Evolutionary conservation across 2,329 filamentous ascomycete species (phyloP), one percentile per base, ranked within the genome.

Genomic region (Aspergillus vadensis): DNA sequence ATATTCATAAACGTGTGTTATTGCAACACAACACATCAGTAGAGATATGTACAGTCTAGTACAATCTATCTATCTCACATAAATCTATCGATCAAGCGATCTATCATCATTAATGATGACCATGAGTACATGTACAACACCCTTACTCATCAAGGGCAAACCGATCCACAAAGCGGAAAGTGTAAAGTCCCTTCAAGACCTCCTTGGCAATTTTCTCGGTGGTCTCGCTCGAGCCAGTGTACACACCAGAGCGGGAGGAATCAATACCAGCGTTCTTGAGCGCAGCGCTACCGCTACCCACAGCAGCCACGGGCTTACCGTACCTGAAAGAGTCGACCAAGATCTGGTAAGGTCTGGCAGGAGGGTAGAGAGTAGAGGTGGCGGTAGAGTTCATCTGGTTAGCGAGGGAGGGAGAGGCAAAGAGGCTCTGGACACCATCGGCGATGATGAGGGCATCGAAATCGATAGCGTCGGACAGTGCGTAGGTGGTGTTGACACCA

Each of bases 301-400:
- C 64, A 32, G 83, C 85, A 14, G 80, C 88, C 25, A 91, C 77
- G 0, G 89, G 86, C 80, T 91, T 92, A 3, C 88, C 88, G 79
- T 86, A 91, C 30, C 84, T 77, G 76, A 86, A 91, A 0, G 81
- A 84, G 68, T 87, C 84, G 12, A 80, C 71, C 17, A 90, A 71
- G 54, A 91, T 88, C 77, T 89, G 83, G 2, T 81, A 74, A 0
- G 89, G 89, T 1, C 87, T 81, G 1, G 85, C 85, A 1, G 82
- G 77, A 0, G 88, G 89, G 73, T 83, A 91, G 87, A 79, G 2
- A 86, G 80, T 2, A 82, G 84, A 21, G 70, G 70, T 2, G 73
- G 17, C 41, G 25, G 47, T 30, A 12, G 21, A n/a, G 23, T 30
- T 73, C 15, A 71, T 72, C 17, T 73, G 71, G n/a, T 23, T 55